Evolutionary conservation across 495 filamentous ascomycete genomes (phyloP).

Genomic region (Bryoglossum gracile): DNA sequence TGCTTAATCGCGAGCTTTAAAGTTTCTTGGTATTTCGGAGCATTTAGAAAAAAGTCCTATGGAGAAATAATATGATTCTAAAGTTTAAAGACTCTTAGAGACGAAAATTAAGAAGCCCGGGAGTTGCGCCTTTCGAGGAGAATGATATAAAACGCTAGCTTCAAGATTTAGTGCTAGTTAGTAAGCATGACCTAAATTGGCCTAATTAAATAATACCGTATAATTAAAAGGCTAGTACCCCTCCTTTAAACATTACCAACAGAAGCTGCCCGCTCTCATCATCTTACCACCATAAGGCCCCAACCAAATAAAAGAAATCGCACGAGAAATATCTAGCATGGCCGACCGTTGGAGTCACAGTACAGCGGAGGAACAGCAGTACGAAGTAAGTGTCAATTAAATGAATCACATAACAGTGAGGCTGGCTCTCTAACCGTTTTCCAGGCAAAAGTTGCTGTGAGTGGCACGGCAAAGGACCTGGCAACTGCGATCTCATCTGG

Average conservation of each 20-base stretch:
- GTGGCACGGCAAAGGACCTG: constrained; percentile 2
- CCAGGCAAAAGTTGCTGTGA: constrained; percentile 2
- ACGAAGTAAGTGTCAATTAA: constrained; percentile 9
- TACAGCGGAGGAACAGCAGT: constrained; percentile 9
- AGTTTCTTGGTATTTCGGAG: constrained; percentile 1
- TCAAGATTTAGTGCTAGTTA: constrained; percentile 13
- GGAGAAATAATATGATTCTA: constrained; percentile 5
- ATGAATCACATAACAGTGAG: neutral
- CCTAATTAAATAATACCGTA: neutral
- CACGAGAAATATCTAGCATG: constrained; percentile 4
- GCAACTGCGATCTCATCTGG: constrained; percentile 10
- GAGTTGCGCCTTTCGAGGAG: constrained; percentile 16
- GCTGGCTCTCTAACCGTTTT: constrained; percentile 3
- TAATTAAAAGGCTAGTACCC: neutral
- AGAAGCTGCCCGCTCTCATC: too few relatives aligned
- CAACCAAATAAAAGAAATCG: neutral
- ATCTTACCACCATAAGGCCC: neutral
- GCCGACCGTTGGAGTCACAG: constrained; percentile 9
- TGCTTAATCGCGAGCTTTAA: constrained; percentile 1
- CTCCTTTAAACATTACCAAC: neutral
- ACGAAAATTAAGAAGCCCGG: constrained; percentile 8
- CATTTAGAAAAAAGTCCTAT: constrained; percentile 3
- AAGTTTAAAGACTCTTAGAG: constrained; percentile 15
- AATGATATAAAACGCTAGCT: neutral
- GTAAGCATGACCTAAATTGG: neutral